Evolutionary conservation across 1,139 yeast species (phyloP).

Genomic region (Torulaspora globosa): DNA sequence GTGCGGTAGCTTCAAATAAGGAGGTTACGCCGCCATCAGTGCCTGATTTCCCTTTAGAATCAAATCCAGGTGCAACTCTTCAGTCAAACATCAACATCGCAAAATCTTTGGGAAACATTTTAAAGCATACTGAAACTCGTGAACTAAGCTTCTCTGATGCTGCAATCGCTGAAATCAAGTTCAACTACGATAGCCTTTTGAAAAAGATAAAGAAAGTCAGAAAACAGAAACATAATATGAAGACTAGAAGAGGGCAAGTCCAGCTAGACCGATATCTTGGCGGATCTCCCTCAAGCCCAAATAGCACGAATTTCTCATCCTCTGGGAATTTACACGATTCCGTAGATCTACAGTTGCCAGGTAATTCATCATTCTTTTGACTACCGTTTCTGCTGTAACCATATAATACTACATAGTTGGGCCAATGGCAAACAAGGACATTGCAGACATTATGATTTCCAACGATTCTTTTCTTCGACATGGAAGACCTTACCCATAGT

Average conservation of each 20-base stretch:
- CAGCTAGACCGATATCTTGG: slow-evolving; percentile 14
- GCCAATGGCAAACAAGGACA: background rate
- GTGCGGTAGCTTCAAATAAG: slow-evolving; percentile 11
- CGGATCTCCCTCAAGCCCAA: slow-evolving; percentile 10
- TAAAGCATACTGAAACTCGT: slow-evolving; percentile 32
- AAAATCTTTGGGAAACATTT: slow-evolving; percentile 31
- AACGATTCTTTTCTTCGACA: slow-evolving; percentile 18
- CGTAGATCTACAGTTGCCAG: slow-evolving; percentile 13
- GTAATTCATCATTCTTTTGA: slow-evolving; percentile 17
- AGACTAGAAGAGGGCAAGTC: slow-evolving; percentile 16
- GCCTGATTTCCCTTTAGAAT: slow-evolving; percentile 7
- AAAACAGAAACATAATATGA: slow-evolving; percentile 9
- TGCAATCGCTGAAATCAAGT: slow-evolving; percentile 28
- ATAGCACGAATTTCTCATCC: slow-evolving; percentile 11
- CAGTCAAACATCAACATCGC: slow-evolving; percentile 34
- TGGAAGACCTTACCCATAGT: slow-evolving; percentile 46
- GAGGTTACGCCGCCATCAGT: slow-evolving; percentile 7
- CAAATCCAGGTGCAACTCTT: slow-evolving; percentile 17
- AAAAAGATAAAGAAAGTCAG: slow-evolving; percentile 21
- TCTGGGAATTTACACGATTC: slow-evolving; percentile 13
- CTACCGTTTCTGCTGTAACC: background rate
- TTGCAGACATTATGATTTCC: background rate
- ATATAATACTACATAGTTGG: background rate
- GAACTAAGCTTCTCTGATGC: slow-evolving; percentile 30
- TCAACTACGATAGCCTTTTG: slow-evolving; percentile 21